Evolutionary conservation across 1,284 basidiomycete genomes (phyloP), one percentile per base, ranked within the genome.

Genomic region (Malassezia obtusa): DNA sequence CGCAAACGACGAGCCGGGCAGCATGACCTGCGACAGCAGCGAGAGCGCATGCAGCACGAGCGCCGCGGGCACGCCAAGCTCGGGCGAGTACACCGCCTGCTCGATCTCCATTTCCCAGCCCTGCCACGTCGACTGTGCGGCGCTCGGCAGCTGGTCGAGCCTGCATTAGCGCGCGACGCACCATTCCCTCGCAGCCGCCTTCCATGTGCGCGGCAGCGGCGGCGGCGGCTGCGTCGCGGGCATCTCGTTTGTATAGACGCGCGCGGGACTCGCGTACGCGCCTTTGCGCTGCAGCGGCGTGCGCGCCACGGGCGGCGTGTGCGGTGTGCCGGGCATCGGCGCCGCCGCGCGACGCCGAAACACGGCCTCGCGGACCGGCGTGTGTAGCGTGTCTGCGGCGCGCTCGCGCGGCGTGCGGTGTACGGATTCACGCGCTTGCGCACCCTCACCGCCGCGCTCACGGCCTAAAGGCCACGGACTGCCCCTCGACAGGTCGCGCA

Each of bases 241-340:
- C 37, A 2, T 7, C 11, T 21, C 37, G 37, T 9, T 7, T 4
- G 24, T 10, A 9, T 31, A 31, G 19, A 17, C 12, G 4, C 28
- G 31, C 25, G 45, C 33, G 15, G 50, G 50, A 15, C 52, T 54
- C 8, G 39, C 31, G 28, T 31, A 54, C 3, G 52, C 52, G 15
- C 45, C 52, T 38, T 54, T 54, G 24, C 45, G 52, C 38, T 49
- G 52, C 11, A 54, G 35, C 2, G 52, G 52, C 12, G 51, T 39
- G 11, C 24, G 31, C 19, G 40, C 17, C 24, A 22, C 19, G 22
- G 6, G n/a, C 17, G 40, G 40, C 30, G 19, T 25, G 40, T 12
- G 28, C 28, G 28, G 28, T 12, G 28, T 30, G 7, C 28, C 6
- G 7, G 28, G n/a, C n/a, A n/a, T n/a, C n/a, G n/a, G n/a, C n/a